Evolutionary conservation across 768 basidiomycete genomes (phyloP), one percentile per base, ranked within the genome.

Genomic region (Termitomyces sp.): DNA sequence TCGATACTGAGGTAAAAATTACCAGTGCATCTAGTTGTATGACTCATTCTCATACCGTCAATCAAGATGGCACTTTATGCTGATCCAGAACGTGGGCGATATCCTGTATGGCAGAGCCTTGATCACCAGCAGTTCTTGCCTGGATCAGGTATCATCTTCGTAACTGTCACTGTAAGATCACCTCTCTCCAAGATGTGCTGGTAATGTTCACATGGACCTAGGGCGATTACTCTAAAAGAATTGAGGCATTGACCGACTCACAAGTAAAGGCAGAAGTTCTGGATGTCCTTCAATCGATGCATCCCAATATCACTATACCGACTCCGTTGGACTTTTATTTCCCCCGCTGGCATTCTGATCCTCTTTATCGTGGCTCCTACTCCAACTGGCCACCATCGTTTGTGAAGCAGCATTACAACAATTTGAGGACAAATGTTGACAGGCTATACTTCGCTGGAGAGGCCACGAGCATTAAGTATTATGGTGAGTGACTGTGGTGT

Each of bases 301-400:
- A 75, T 69, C 84, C 82, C 3, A 72, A 80, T 55, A 70, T 71
- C 52, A 74, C 72, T 4, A 74, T 89, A 12, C 86, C 86, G 6
- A 77, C 79, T 4, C 86, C 88, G 0, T 62, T 74, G 5, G 83
- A 78, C 33, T 83, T 89, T 67, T 76, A 77, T 65, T 79, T 84
- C 62, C 77, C 79, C 3, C 70, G 76, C 3, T 89, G 88, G 88
- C 63, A 74, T 49, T 68, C 69, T 13, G 77, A 88, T 64, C 78
- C 80, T 3, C 70, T 79, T 3, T 84, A 77, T 68, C 76, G 84
- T 23, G 85, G 85, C 4, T 82, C 85, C 4, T 89, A 85, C 63
- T 84, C 83, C 23, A 89, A 87, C 60, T 89, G 86, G 86, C 87
- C 86, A 0, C 76, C 88, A 0, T 77, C 83, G 3, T 87, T 86